Base-by-base conservation (phyloP, 2,329 filamentous ascomycete species). In the Sporothrix phasma region DNA sequence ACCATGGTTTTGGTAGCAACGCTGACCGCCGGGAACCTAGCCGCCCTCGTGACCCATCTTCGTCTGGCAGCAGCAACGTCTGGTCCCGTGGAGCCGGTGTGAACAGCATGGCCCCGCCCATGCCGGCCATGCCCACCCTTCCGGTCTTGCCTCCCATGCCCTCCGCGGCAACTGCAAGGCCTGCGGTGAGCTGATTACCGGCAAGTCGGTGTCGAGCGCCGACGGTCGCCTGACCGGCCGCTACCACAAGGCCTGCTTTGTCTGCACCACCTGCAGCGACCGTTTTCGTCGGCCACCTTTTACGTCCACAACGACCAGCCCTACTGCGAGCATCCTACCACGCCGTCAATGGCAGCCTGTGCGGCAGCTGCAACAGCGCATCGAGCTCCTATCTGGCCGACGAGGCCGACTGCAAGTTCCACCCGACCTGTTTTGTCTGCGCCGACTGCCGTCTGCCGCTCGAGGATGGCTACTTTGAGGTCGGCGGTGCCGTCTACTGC, bases 341-440 rank as follows among this genome's bases (percentile, higher is more conserved):
- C 76, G 84, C 89, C 73, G 82, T 94, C 39, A 97, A 97, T 70
- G 88, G 88, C 60, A 96, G 90, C 54, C 78, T 97, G 1, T 99
- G 94, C 73, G 83, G 84, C 17, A 82, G 82, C 34, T 99, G 94
- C 74, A 83, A 89, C 68, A 79, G 80, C 11, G 94, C 15, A 97
- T 99, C 69, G 94, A 99, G 94, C 0, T 88, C 92, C 69, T 99
- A 96, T 71, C 80, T 97, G 43, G 92, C 96, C 73, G 95, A 94
- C 34, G 89, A 91, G 70, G 75, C 79, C 45, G 78, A 81, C 39
- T 81, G 85, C 69, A 97, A 97, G 73, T 94, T 92, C 75, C 94
- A 99, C 73, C 85, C 90, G 0, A 80, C 84, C 7, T 99, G 94
- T 76, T 90, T 99, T 76, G 87, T 86, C 58, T 97, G 94, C 73